Evolutionary conservation across 75 land plant genomes (phyloP).

Genomic region (Pinus taeda): DNA sequence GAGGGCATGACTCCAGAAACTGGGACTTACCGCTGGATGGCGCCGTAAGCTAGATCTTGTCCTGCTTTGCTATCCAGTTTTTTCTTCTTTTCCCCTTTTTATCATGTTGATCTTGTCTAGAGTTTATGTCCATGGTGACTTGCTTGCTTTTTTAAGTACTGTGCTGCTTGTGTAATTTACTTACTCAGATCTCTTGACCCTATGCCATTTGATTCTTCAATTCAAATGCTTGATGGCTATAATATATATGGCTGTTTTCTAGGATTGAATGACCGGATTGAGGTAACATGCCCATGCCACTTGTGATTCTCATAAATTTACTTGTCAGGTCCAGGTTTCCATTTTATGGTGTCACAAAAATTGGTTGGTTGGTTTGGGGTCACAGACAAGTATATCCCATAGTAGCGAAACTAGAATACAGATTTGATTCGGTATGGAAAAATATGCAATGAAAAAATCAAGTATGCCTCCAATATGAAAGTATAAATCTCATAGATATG

Average conservation of each 20-base stretch:
- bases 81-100: not conserved
- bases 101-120: not conserved
- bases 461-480: too few relatives aligned
- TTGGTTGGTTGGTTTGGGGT: too few relatives aligned
- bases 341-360: not conserved
- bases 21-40: slow-evolving; percentile 72
- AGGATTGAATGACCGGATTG: not conserved
- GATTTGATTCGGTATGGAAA: too few relatives aligned
- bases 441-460: too few relatives aligned
- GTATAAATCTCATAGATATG: too few relatives aligned
- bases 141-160: not conserved
- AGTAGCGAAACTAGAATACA: too few relatives aligned
- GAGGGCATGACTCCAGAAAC: slow-evolving; percentile 77
- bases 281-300: not conserved
- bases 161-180: not conserved
- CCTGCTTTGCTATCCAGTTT: slow-evolving; percentile 6
- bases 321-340: not conserved
- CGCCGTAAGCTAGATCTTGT: slow-evolving; percentile 49
- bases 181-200: not conserved
- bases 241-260: not conserved
- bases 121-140: not conserved
- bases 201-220: not conserved
- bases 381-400: too few relatives aligned
- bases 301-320: not conserved
- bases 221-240: not conserved